Base-by-base conservation (phyloP, 176 grass and related monocot species). In the Avena sativa region DNA sequence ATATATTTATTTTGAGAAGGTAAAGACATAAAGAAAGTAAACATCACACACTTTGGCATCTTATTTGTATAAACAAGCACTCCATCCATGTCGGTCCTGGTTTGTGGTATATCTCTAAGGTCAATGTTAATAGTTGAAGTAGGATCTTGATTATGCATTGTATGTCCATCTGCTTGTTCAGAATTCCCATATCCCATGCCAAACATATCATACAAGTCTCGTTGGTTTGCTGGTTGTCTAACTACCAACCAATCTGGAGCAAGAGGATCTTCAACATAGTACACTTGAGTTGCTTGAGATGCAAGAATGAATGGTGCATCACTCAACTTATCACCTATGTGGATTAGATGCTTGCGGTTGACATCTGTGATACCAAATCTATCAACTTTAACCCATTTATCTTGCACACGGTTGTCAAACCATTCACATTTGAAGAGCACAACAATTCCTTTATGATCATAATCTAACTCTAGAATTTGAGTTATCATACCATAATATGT, bases 191-290 rank as follows among this genome's bases (percentile, higher is more conserved):
- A 5, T 40, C 59, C 9, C 3, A 20, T 62, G 59, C 21, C 59
- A 62, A 62, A 70, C 66, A 70, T 70, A 40, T 40, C 66, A 70
- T 70, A 40, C 2, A 70, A 5, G 34, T 70, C 66, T 43, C 66
- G 59, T 14, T 70, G 32, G 66, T 19, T 38, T 70, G 59, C 3
- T 40, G 66, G 5, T 38, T 70, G 30, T 38, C 30, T 70, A 36
- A 70, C 34, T 40, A 2, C 66, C 21, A 70, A 14, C 34, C 66
- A 59, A 1, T 59, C 56, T 59, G 7, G 56, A 59, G 56, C 16
- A 71, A 46, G 8, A 10, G 69, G 69, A n/a, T 71, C 69, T 44
- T 71, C 36, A 71, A 46, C 69, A 71, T 71, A 48, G 38, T 72
- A 72, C 12, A 72, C 20, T 23, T 72, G 70, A 17, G 40, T 72